Base-by-base conservation (phyloP, 169 alveolate species). In the Eimeria tenella region DNA sequence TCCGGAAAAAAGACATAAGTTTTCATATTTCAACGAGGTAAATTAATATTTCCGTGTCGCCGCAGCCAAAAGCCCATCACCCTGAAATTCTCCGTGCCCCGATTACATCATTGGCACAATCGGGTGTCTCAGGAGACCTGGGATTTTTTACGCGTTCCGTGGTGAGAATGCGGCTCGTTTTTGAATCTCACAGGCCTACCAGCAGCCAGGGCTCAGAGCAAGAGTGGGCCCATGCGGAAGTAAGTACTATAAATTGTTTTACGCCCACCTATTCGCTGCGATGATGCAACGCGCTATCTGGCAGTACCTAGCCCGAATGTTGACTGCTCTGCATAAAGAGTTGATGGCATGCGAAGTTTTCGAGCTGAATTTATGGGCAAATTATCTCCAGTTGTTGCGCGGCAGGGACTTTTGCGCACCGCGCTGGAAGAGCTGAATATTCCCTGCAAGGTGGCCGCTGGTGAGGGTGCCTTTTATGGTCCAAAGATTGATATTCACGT, bases 391-490 rank as follows among this genome's bases (percentile, higher is more conserved):
- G 15, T 15, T 60, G 15, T 60, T 15, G 70, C 70, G 42, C 56
- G 53, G 21, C 79, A 86, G 93, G 71, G 55, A 71, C 55, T 86
- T 52, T 58, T 86, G 74, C 82, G 93, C 25, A 53, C 68, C 58
- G 93, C 83, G 11, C 83, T 86, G 10, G 86, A 86, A 62, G 19
- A 53, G 49, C 56, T 63, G 23, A 25, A 42, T 8, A 70, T 71
- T 21, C 17, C 83, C 49, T 86, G 21, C 25, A 73, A 50, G 55
- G 65, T 71, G 4, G 93, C 82, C 13, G 68, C 65, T 13, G 95
- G 93, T 4, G 93, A 86, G 49, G 95, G 95, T 52, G 95, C 95
- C 53, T 93, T 93, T 62, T 93, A 93, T 77, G 95, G 95, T 55
- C 95, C 95, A n/a, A 93, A 93, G 93, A 82, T 93, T 31, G 95